Conservation (phyloP, 179 eudicot genomes). For the Spinacia oleracea region DNA sequence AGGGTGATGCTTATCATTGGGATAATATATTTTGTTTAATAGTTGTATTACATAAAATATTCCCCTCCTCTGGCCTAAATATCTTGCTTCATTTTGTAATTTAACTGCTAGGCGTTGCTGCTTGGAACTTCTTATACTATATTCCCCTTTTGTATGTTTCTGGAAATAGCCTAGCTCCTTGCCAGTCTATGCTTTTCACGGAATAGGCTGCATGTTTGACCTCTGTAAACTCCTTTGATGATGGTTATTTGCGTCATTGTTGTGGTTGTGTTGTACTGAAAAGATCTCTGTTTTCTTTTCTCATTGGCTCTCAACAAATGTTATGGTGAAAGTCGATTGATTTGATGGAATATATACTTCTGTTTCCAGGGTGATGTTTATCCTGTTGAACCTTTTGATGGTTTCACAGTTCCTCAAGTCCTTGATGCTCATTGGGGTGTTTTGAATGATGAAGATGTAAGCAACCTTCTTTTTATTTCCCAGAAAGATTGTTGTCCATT, state of each 20-base stretch:
- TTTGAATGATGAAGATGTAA: constrained; percentile 81
- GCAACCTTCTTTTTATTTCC: constrained; percentile 20
- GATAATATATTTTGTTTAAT: no score
- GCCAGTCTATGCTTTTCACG: background rate
- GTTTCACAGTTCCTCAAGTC: constrained; percentile 48
- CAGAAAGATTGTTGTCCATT: background rate
- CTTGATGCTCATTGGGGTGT: constrained; percentile 98
- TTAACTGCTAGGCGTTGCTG: background rate
- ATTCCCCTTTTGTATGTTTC: background rate
- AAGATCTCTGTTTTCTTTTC: background rate
- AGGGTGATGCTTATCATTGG: background rate
- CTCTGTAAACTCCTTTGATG: background rate
- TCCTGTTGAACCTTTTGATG: constrained; percentile 77
- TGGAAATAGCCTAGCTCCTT: background rate
- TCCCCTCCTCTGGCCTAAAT: background rate
- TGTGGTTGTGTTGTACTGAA: background rate
- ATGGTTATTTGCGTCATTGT: background rate
- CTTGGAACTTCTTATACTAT: background rate
- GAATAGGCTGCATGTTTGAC: background rate
- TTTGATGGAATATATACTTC: background rate
- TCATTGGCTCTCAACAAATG: background rate
- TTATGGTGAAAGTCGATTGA: background rate
- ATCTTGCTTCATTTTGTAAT: background rate
- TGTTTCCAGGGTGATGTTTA: constrained; percentile 80
- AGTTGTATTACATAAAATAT: no score